phyloP scores from a whole-genome alignment of 352 stramenopile species.

The Pythium apleroticum region DNA sequence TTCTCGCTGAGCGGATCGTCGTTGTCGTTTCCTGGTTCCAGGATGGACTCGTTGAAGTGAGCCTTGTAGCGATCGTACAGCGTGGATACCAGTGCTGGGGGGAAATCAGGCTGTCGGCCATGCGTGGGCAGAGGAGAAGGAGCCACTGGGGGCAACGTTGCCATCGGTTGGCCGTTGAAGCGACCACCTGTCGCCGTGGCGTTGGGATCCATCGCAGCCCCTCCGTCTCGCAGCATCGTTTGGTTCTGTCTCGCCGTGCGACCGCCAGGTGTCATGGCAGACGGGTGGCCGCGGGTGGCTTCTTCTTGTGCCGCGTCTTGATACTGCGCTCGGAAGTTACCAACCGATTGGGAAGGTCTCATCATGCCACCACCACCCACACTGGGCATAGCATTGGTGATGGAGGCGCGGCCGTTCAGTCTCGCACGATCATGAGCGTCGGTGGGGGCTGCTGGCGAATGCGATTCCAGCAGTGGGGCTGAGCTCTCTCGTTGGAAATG shows the following conservation, averaged over 20 bases:
- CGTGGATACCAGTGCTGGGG: constrained; percentile 44
- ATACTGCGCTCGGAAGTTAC: constrained; percentile 66
- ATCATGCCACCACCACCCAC: constrained; percentile 29
- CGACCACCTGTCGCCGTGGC: neutral
- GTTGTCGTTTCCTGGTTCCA: constrained; percentile 64
- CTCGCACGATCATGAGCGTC: neutral
- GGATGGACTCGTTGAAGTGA: constrained; percentile 71
- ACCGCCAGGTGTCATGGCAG: neutral
- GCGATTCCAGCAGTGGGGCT: constrained; percentile 11
- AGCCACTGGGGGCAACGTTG: neutral
- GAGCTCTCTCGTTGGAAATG: constrained; percentile 20
- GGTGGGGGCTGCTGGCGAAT: neutral
- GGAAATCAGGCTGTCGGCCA: constrained; percentile 54
- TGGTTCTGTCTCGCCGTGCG: neutral
- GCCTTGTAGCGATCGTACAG: constrained; percentile 69
- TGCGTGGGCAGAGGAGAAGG: constrained; percentile 37
- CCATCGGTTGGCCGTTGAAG: neutral
- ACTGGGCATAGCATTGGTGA: neutral
- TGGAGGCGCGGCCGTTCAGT: neutral
- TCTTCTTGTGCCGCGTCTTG: constrained; percentile 31
- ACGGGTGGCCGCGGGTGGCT: neutral
- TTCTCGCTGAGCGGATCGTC: constrained; percentile 79
- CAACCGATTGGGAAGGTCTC: constrained; percentile 64
- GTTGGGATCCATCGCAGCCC: neutral
- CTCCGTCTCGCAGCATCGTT: neutral